Percentiles rank a stretch among this genome's conserved stretches.
Evolutionary conservation across 176 grass and related monocot genomes (phyloP).

Genomic region (Zizania latifolia): DNA sequence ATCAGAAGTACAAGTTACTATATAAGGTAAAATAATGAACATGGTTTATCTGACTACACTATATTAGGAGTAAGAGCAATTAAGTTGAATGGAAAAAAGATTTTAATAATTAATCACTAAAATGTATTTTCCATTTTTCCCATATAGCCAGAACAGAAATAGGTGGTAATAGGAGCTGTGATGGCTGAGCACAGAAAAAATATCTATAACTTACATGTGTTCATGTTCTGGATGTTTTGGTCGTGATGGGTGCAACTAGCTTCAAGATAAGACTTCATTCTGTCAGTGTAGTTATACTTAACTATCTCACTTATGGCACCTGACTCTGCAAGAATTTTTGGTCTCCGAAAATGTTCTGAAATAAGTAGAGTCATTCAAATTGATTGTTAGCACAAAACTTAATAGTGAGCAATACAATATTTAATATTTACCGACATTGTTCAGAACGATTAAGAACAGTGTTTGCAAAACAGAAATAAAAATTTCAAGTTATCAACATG

Average conservation of each 20-base stretch:
- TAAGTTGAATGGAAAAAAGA: neutral
- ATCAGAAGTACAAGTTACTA: no score
- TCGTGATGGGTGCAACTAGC: slow-evolving; percentile 1
- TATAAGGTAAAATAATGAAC: no score
- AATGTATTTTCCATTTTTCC: no score
- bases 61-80: neutral
- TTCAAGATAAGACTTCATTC: slow-evolving; percentile 23
- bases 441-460: neutral
- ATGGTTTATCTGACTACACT: neutral
- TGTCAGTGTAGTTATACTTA: slow-evolving; percentile 21
- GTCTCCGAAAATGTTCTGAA: slow-evolving; percentile 42
- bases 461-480: neutral
- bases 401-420: neutral
- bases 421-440: neutral
- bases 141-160: neutral
- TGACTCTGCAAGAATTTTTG: slow-evolving; percentile 22
- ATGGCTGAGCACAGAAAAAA: neutral
- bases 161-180: neutral
- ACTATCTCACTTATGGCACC: slow-evolving; percentile 28
- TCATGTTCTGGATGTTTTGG: neutral
- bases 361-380: neutral
- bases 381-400: neutral
- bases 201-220: neutral
- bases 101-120: neutral
- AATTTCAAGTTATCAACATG: neutral